A percentile compares a stretch with the other conserved stretches of the same genome.
These are phyloP conservation scores for Boletellus emodensis DNA, from an alignment of 768 basidiomycete genomes.

Conservation along the genomic window DNA sequence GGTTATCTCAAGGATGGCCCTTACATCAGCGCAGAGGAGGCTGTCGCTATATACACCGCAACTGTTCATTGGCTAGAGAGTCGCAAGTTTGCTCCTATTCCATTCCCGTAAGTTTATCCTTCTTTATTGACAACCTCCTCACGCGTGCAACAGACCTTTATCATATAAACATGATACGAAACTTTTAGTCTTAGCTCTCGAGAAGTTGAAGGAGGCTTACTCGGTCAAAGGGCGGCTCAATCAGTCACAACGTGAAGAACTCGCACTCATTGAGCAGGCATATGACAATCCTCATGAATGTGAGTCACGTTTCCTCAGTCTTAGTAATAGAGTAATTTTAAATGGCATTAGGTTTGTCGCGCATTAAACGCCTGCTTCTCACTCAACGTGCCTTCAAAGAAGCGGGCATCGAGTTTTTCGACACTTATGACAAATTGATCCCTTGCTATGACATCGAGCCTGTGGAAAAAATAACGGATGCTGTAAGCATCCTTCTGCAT, in stretches of 20 bases:
- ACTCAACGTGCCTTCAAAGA: constrained; percentile 99
- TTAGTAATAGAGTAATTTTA: constrained; percentile 4
- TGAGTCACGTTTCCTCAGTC: constrained; percentile 26
- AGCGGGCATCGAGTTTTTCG: constrained; percentile 94
- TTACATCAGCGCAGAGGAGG: constrained; percentile 98
- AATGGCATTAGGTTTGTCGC: constrained; percentile 62
- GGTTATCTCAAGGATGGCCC: constrained; percentile 99
- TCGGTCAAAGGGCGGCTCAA: constrained; percentile 97
- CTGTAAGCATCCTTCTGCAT: constrained; percentile 46
- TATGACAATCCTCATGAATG: constrained; percentile 99
- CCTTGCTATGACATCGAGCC: constrained; percentile 99
- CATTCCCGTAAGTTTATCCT: constrained; percentile 73
- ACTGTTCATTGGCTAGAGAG: constrained; percentile 99
- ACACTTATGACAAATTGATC: constrained; percentile 97
- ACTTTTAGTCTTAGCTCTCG: constrained; percentile 90
- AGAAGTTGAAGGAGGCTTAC: constrained; percentile 99
- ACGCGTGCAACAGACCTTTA: constrained; percentile 54
- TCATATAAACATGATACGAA: constrained; percentile 99
- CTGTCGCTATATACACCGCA: constrained; percentile 97
- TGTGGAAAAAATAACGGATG: constrained; percentile 99
- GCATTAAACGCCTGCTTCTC: constrained; percentile 94
- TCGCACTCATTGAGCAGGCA: constrained; percentile 97
- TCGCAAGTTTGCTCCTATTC: constrained; percentile 96
- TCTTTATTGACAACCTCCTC: background rate
- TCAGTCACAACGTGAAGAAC: constrained; percentile 96